Percentiles rank a stretch among this genome's conserved stretches.
phyloP scores from a whole-genome alignment of 169 alveolate genomes.

The Toxoplasma gondii region DNA sequence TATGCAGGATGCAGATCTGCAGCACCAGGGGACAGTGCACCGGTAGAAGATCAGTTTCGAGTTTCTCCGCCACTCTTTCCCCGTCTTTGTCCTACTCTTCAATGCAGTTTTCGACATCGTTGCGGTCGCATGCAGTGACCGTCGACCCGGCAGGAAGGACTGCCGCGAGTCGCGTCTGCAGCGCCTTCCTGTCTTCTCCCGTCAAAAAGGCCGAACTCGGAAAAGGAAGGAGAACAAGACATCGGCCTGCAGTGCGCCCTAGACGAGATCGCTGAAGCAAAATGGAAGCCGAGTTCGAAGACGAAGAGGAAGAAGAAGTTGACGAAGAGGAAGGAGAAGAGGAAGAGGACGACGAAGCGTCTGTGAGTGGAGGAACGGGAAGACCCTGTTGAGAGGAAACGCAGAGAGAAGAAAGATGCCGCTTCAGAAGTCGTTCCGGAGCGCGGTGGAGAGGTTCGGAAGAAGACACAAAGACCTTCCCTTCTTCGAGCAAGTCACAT shows the following conservation, averaged over 20 bases:
- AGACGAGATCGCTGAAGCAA: not conserved
- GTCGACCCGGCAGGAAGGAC: not conserved
- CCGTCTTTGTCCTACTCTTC: not conserved
- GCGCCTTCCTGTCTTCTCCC: not conserved
- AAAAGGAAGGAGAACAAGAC: not conserved
- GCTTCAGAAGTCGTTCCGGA: too few relatives aligned
- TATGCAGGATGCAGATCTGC: too few relatives aligned
- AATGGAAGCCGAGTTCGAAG: not conserved
- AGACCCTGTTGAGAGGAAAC: not conserved
- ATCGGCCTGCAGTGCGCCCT: not conserved
- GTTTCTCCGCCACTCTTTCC: not conserved
- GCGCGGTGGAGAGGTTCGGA: too few relatives aligned
- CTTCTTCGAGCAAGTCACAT: too few relatives aligned
- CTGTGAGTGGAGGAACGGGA: not conserved
- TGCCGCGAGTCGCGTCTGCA: not conserved
- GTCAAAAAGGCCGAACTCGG: not conserved
- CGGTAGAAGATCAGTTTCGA: not conserved
- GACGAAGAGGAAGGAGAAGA: not conserved
- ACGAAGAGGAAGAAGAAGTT: not conserved
- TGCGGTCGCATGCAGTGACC: conserved; percentile 3
- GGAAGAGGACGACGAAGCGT: not conserved
- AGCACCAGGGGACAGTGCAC: not conserved
- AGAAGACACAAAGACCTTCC: too few relatives aligned
- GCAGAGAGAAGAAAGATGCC: not conserved
- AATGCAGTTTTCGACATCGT: not conserved